phyloP scores from a whole-genome alignment of 2,329 filamentous ascomycete species.

The Mariannaea elegans region DNA sequence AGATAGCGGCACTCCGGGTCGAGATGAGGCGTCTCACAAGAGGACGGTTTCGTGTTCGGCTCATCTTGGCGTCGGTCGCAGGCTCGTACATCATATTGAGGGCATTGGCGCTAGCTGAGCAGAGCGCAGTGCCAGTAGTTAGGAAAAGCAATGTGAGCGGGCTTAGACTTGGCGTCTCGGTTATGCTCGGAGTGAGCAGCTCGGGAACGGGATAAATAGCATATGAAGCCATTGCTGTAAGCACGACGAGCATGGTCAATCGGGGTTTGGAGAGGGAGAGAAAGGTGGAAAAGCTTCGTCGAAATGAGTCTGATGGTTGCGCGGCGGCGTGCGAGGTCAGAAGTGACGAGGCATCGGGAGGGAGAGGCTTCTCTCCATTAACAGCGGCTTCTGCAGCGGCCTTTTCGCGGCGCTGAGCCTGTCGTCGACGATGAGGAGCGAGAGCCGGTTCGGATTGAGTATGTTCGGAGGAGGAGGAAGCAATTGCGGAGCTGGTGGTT shows the following conservation, averaged over 20 bases:
- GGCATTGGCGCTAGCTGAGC: slow-evolving; percentile 90
- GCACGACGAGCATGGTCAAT: slow-evolving; percentile 87
- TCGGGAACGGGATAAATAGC: slow-evolving; percentile 92
- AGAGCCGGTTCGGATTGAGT: slow-evolving; percentile 33
- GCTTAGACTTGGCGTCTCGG: slow-evolving; percentile 81
- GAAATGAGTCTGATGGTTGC: slow-evolving; percentile 60
- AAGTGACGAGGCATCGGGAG: slow-evolving; percentile 63
- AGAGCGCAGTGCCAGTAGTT: slow-evolving; percentile 86
- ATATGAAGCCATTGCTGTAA: slow-evolving; percentile 91
- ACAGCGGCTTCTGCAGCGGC: slow-evolving; percentile 31
- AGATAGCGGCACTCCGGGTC: slow-evolving; percentile 74
- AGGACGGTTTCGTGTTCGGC: slow-evolving; percentile 88
- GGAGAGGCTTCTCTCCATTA: slow-evolving; percentile 44
- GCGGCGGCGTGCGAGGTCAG: slow-evolving; percentile 62
- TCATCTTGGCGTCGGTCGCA: slow-evolving; percentile 90
- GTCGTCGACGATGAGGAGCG: slow-evolving; percentile 48
- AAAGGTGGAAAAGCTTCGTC: slow-evolving; percentile 78
- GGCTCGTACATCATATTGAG: slow-evolving; percentile 98
- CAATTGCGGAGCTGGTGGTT: slow-evolving; percentile 27
- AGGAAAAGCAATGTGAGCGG: slow-evolving; percentile 93
- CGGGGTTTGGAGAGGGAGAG: slow-evolving; percentile 96
- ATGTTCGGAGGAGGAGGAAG: slow-evolving; percentile 32
- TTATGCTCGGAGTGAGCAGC: slow-evolving; percentile 74
- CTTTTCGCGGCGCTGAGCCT: slow-evolving; percentile 41
- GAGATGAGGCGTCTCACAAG: slow-evolving; percentile 84